A percentile compares a stretch with the other conserved stretches of the same genome.
Conservation (phyloP, 306 rosid genomes). For the Vigna nakashimae region DNA sequence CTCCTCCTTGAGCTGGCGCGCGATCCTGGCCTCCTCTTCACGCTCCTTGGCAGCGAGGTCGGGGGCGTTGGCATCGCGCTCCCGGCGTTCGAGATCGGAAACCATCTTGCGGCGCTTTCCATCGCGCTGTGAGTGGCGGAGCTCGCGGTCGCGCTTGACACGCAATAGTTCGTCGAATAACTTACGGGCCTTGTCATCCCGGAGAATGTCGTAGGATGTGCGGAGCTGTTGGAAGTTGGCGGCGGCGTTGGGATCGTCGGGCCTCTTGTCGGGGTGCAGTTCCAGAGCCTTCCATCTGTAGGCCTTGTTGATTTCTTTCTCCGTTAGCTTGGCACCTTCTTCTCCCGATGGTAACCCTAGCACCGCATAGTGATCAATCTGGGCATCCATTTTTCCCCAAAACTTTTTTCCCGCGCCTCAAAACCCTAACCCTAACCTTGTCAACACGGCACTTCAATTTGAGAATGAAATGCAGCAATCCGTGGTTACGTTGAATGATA, state of each 20-base stretch:
- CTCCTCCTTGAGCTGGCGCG: conserved; percentile 75
- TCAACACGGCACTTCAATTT: neutral
- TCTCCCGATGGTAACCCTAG: conserved; percentile 87
- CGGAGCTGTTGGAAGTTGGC: conserved; percentile 70
- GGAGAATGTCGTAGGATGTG: conserved; percentile 82
- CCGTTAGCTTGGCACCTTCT: conserved; percentile 74
- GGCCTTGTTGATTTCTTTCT: conserved; percentile 75
- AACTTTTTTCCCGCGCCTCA: neutral
- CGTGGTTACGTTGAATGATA: too few species aligned
- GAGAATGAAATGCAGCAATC: too few species aligned
- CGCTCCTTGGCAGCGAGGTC: conserved; percentile 62
- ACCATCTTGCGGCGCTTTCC: conserved; percentile 84
- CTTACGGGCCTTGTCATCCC: conserved; percentile 81
- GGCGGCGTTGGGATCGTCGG: conserved; percentile 78
- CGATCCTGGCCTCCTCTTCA: conserved; percentile 78
- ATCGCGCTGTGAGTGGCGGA: conserved; percentile 71
- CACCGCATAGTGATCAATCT: conserved; percentile 68
- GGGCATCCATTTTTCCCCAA: conserved; percentile 54
- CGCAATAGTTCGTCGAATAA: conserved; percentile 76
- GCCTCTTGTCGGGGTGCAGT: conserved; percentile 93
- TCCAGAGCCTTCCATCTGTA: conserved; percentile 80
- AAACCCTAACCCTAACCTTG: conserved; percentile 28
- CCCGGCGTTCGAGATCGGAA: conserved; percentile 86
- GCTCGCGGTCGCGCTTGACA: conserved; percentile 73
- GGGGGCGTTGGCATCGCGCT: conserved; percentile 63